Percentiles rank a stretch among this genome's conserved stretches.
Evolutionary conservation across 2,329 filamentous ascomycete genomes (phyloP).

Genomic region (Alternaria arborescens): DNA sequence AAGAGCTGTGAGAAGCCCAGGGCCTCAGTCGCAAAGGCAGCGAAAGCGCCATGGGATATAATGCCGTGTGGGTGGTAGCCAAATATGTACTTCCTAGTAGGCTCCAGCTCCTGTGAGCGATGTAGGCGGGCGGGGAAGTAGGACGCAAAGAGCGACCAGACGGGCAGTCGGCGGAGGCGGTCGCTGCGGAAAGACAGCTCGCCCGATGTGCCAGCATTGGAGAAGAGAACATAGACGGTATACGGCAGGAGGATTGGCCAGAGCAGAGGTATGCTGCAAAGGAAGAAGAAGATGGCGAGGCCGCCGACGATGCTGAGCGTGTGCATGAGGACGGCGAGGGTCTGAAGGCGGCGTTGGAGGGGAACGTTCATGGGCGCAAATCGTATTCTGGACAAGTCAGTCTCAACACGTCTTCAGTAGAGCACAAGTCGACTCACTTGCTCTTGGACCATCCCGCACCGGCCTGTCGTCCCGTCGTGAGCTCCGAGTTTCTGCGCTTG

Average conservation of each 20-base stretch:
- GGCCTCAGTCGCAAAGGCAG: conserved; percentile 88
- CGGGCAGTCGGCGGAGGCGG: conserved; percentile 73
- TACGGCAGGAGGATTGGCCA: conserved; percentile 86
- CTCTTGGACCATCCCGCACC: conserved; percentile 62
- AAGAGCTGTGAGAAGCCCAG: conserved; percentile 87
- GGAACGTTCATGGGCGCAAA: conserved; percentile 85
- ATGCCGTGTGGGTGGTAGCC: conserved; percentile 98
- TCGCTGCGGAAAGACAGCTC: conserved; percentile 77
- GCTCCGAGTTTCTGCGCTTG: conserved; percentile 49
- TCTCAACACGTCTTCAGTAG: not conserved
- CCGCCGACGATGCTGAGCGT: conserved; percentile 58
- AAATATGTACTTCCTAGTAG: conserved; percentile 92
- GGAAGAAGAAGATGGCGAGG: conserved; percentile 85
- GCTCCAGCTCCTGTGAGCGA: conserved; percentile 79
- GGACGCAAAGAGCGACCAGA: conserved; percentile 89
- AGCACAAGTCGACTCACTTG: conserved; percentile 48
- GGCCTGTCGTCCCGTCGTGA: conserved; percentile 62
- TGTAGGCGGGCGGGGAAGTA: conserved; percentile 93
- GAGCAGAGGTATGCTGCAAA: conserved; percentile 87
- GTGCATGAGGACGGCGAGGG: conserved; percentile 59
- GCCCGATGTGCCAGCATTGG: conserved; percentile 78
- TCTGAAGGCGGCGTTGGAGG: conserved; percentile 61
- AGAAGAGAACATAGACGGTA: conserved; percentile 82
- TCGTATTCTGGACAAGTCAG: conserved; percentile 65
- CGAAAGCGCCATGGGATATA: conserved; percentile 95